Percentiles rank a stretch among this genome's conserved stretches.
Evolutionary conservation across 192 early-diverging fungal genomes (phyloP).

Genomic region (Kappamyces sp.): DNA sequence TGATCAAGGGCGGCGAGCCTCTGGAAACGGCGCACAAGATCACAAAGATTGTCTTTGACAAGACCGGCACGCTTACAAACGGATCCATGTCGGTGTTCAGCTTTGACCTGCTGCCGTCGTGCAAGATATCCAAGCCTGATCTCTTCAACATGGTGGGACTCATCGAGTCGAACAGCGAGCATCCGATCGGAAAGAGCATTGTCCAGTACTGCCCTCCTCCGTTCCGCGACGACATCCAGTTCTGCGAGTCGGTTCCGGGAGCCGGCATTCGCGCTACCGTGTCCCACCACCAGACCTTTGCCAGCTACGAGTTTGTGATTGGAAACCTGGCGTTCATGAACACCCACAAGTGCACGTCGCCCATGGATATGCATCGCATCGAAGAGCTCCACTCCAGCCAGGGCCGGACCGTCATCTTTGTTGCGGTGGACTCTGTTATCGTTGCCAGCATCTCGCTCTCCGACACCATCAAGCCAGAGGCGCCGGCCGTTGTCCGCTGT

Average conservation of each 20-base stretch:
- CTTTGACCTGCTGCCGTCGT: not conserved
- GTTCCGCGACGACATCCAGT: slow-evolving; percentile 31
- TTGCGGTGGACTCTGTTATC: slow-evolving; percentile 51
- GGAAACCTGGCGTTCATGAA: slow-evolving; percentile 70
- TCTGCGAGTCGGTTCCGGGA: slow-evolving; percentile 68
- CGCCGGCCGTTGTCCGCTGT: slow-evolving; percentile 60
- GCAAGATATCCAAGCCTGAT: slow-evolving; percentile 6
- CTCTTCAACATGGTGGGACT: slow-evolving; percentile 65
- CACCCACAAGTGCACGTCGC: slow-evolving; percentile 31
- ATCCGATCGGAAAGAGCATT: slow-evolving; percentile 74
- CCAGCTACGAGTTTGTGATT: slow-evolving; percentile 45
- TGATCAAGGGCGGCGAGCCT: slow-evolving; percentile 92
- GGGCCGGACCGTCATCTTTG: slow-evolving; percentile 78
- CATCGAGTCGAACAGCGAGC: slow-evolving; percentile 80
- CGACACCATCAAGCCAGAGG: slow-evolving; percentile 77
- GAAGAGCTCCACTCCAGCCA: slow-evolving; percentile 39
- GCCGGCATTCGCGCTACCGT: slow-evolving; percentile 63
- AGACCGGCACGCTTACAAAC: slow-evolving; percentile 90
- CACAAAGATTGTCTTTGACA: slow-evolving; percentile 91
- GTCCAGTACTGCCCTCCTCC: slow-evolving; percentile 34
- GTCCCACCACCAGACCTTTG: not conserved
- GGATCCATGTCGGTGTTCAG: slow-evolving; percentile 45
- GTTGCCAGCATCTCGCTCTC: slow-evolving; percentile 73
- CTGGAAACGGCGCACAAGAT: slow-evolving; percentile 76
- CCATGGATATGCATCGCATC: slow-evolving; percentile 20